A percentile compares a stretch with the other conserved stretches of the same genome.
Evolutionary conservation across 257 asterid genomes (phyloP).

Genomic region (Craterostigma plantagineum): DNA sequence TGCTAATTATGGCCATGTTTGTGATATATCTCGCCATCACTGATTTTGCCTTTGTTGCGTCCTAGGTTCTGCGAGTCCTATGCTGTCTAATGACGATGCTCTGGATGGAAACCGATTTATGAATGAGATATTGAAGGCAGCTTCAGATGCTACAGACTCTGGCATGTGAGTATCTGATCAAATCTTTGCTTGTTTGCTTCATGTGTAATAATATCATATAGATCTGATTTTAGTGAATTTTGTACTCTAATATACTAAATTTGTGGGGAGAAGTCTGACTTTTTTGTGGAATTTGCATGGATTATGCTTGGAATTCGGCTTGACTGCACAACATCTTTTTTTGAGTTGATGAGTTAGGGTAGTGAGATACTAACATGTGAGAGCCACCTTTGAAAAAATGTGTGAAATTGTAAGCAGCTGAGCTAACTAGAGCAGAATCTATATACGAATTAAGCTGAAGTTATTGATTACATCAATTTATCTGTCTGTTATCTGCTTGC

Average conservation of each 20-base stretch:
- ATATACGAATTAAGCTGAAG: no score
- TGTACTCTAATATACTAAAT: background rate
- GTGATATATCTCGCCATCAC: background rate
- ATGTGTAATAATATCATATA: background rate
- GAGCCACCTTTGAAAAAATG: no score
- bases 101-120: slow-evolving; percentile 47
- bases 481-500: no score
- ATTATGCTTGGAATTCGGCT: no score
- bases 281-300: no score
- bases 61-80: slow-evolving; percentile 84
- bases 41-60: slow-evolving; percentile 7
- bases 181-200: slow-evolving; percentile 6
- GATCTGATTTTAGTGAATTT: background rate
- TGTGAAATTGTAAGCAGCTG: no score
- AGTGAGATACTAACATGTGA: no score
- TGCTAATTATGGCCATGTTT: background rate
- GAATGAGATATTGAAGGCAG: slow-evolving; percentile 32
- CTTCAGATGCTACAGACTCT: slow-evolving; percentile 21
- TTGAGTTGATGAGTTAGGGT: no score
- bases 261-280: no score
- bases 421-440: no score
- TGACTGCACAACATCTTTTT: no score
- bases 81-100: slow-evolving; percentile 71
- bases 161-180: slow-evolving; percentile 75
- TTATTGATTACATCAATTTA: no score